Evolutionary conservation across 768 basidiomycete species (phyloP), one percentile per base, ranked within the genome.

Genomic region (Suillus variegatus): DNA sequence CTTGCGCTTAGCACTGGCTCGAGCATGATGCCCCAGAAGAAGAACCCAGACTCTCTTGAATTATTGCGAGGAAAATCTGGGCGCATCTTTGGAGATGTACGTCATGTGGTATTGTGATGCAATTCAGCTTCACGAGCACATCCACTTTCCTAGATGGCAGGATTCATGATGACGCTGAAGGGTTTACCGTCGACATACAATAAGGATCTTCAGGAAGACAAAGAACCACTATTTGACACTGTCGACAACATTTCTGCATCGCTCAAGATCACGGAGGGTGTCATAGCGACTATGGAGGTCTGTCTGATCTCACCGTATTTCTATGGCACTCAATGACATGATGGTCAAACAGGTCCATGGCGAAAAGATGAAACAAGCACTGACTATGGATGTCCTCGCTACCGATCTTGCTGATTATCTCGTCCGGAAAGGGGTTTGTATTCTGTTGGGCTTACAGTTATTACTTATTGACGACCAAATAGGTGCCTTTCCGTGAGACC

Each of bases 21-120:
- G 47, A 98, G 96, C 70, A 98, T 99, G 75, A 99, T 99, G 97
- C 97, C 97, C 6, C 97, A 99, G 75, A 99, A 99, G 82, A 99
- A 99, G 81, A 98, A 98, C 74, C 94, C 96, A 0, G 97, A 99
- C 76, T 98, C 97, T 12, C 81, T 97, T 63, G 97, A 99, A 77
- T 83, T 99, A 25, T 82, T 99, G 65, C 89, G 97, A 64, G 97
- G 97, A 70, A 99, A 99, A 78, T 86, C 92, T 40, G 97, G 97
- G 6, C 89, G 97, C 35, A 85, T 97, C 25, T 97, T 98, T 78
- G 97, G 97, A 64, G 90, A 94, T 73, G 94, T 92, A 73, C 70
- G 85, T 78, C 6, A 12, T 44, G 38, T 25, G 35, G 18, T 36
- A 4, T 43, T 51, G 22, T 47, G 65, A 47, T 47, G 35, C 20